Evolutionary conservation across 805 yeast species (phyloP).

Genomic region (Kurtzmaniella cleridarum): DNA sequence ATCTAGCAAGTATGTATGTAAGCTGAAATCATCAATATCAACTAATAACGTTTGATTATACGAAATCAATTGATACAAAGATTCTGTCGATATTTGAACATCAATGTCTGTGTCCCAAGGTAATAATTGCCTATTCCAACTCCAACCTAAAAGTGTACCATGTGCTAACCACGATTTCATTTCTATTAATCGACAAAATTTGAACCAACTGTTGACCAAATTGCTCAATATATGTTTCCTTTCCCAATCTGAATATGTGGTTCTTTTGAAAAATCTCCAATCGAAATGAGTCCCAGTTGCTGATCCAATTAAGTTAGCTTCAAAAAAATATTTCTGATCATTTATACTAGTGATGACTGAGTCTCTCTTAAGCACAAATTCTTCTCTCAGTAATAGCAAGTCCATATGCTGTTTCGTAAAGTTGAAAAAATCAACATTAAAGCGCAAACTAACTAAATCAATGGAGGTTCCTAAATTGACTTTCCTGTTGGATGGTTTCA

Average conservation of each 20-base stretch:
- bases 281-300: constrained; percentile 24
- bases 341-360: not conserved
- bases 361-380: not conserved
- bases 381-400: not conserved
- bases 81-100: constrained; percentile 49
- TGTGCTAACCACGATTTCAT: constrained; percentile 57
- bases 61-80: constrained; percentile 38
- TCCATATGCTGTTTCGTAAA: not conserved
- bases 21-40: constrained; percentile 19
- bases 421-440: not conserved
- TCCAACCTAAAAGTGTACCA: constrained; percentile 57
- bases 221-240: constrained; percentile 39
- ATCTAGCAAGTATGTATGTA: constrained; percentile 17
- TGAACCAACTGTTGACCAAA: constrained; percentile 46
- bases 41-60: constrained; percentile 44
- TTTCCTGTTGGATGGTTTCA: not conserved
- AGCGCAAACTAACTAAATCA: not conserved
- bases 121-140: constrained; percentile 53
- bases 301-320: constrained; percentile 25
- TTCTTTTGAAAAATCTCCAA: constrained; percentile 32
- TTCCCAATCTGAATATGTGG: constrained; percentile 23
- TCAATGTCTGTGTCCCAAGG: constrained; percentile 66
- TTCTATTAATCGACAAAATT: constrained; percentile 39
- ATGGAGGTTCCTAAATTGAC: not conserved
- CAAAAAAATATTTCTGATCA: constrained; percentile 33